Base-by-base conservation (phyloP, 306 rosid species). In the Trifolium pratense region DNA sequence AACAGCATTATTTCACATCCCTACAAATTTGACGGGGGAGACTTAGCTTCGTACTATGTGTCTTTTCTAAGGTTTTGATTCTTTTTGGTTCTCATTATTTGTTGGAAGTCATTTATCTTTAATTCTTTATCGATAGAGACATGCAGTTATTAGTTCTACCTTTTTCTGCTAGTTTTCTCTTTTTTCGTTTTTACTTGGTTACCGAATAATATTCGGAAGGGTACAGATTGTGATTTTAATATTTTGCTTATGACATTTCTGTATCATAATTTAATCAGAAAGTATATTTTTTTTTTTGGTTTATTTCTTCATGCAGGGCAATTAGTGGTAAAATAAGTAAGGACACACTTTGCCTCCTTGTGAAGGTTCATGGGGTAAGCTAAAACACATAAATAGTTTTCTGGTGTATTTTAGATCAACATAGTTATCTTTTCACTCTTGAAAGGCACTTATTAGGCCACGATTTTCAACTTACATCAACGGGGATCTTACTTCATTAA, bases 361-460 rank as follows among this genome's bases (percentile, higher is more conserved):
- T 92, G 75, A 88, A 89, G 81, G 90, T 89, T 79, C 80, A 88
- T 1, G 89, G 84, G 90, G 97, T 92, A 82, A 80, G 96, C 71
- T 73, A 39, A 75, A 79, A 8, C 29, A 36, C 29, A 74, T 68
- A 71, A 37, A 66, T 1, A 5, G 57, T 56, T 60, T 52, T 52
- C 36, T 60, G 74, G 23, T 71, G 51, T 67, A 34, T 23, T 73
- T 60, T 36, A 57, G 62, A 75, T 65, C 62, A 70, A 70, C 75
- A 40, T 26, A 3, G 9, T 43, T 76, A 11, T 51, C 52, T 71
- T 66, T 70, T n/a, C 42, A 48, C 64, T 71, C 75, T 58, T 56
- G 20, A 75, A 46, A 37, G 73, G 49, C 68, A 77, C 59, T 75
- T 69, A 39, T 39, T 46, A 69, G 31, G 67, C 63, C 57, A 17